These are phyloP conservation scores for Mycena chlorophos DNA, from an alignment of 768 basidiomycete genomes.

Conservation along the genomic window DNA sequence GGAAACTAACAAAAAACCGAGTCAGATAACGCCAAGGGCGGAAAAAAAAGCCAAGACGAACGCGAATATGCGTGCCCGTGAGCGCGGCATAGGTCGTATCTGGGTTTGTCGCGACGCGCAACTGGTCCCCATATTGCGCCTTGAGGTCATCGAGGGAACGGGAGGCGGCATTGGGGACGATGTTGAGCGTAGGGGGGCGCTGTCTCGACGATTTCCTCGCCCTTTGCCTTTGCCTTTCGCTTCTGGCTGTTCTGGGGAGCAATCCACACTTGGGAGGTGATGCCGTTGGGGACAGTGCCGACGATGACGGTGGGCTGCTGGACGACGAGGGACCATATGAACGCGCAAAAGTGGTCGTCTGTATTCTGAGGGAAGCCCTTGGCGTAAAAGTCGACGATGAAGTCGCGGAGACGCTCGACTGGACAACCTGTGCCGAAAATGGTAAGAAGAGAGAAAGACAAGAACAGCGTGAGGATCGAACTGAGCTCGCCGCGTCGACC, in stretches of 20 bases:
- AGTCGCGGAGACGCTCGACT: slow-evolving; percentile 68
- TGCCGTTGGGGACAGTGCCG: slow-evolving; percentile 64
- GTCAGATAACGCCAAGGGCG: slow-evolving; percentile 5
- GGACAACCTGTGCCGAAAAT: slow-evolving; percentile 66
- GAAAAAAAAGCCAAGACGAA: slow-evolving; percentile 37
- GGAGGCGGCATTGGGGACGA: slow-evolving; percentile 56
- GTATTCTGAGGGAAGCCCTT: slow-evolving; percentile 52
- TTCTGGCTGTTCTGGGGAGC: slow-evolving; percentile 73
- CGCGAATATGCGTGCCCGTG: slow-evolving; percentile 83
- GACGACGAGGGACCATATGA: slow-evolving; percentile 79
- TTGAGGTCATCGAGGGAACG: slow-evolving; percentile 58
- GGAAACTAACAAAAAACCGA: slow-evolving; percentile 50
- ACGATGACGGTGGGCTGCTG: slow-evolving; percentile 74
- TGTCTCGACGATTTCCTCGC: slow-evolving; percentile 46
- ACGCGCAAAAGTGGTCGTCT: slow-evolving; percentile 76
- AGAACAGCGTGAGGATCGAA: slow-evolving; percentile 45
- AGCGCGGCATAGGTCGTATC: slow-evolving; percentile 76
- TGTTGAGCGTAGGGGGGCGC: slow-evolving; percentile 47
- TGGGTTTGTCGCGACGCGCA: slow-evolving; percentile 76
- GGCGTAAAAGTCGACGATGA: slow-evolving; percentile 66
- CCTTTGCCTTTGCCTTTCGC: slow-evolving; percentile 61
- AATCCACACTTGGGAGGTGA: slow-evolving; percentile 69
- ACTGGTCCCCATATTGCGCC: slow-evolving; percentile 54
- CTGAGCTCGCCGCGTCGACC: slow-evolving; percentile 25
- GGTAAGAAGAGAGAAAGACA: slow-evolving; percentile 24